phyloP scores from a whole-genome alignment of 164 flowering plant species.

The Vitis rupestris region DNA sequence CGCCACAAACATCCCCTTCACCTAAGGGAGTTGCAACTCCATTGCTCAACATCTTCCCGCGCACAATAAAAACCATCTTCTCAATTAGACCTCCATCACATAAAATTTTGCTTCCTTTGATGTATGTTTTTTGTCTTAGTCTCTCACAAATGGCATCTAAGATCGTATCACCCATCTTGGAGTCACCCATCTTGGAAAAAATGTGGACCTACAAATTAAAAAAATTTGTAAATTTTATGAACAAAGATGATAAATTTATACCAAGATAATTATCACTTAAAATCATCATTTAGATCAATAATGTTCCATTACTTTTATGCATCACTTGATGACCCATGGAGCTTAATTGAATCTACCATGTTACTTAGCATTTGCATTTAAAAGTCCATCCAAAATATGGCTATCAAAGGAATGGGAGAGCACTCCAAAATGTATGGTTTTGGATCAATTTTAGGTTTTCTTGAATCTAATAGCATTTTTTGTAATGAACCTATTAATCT shows the following conservation, averaged over 20 bases:
- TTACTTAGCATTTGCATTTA: too few relatives aligned
- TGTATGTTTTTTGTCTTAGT: slow-evolving; percentile 63
- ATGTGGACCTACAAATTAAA: slow-evolving; percentile 58
- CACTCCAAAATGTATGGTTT: too few relatives aligned
- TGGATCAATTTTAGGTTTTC: too few relatives aligned
- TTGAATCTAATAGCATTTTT: too few relatives aligned
- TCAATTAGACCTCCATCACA: slow-evolving; percentile 47
- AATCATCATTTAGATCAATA: neutral
- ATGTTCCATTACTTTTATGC: neutral
- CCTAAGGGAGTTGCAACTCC: slow-evolving; percentile 39
- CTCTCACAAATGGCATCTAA: slow-evolving; percentile 76
- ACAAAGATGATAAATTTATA: too few relatives aligned
- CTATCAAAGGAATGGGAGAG: too few relatives aligned
- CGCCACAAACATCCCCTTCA: slow-evolving; percentile 84
- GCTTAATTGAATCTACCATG: too few relatives aligned
- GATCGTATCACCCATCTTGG: slow-evolving; percentile 64
- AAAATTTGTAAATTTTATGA: neutral
- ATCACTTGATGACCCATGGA: too few relatives aligned
- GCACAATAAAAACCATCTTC: slow-evolving; percentile 68
- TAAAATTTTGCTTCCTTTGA: slow-evolving; percentile 58
- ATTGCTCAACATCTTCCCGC: slow-evolving; percentile 60
- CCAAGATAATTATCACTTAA: neutral
- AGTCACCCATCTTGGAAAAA: slow-evolving; percentile 64
- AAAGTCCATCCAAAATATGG: too few relatives aligned
- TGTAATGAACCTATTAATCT: too few relatives aligned